Conservation (phyloP, 2,329 filamentous ascomycete species). For the Rhynchosporium secalis region DNA sequence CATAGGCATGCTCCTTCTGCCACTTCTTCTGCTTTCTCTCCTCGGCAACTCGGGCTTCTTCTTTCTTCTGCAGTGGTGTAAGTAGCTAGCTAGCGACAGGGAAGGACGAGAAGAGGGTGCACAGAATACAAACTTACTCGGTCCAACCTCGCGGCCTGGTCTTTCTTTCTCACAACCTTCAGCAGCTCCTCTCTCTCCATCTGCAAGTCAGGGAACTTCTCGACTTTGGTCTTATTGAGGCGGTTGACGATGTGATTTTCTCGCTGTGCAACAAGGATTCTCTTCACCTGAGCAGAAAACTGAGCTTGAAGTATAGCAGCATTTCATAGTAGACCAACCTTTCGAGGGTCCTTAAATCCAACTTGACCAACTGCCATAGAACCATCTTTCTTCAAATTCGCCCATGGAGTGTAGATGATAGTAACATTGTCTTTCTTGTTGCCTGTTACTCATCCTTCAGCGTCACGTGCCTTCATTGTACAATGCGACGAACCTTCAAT, state of each 20-base stretch:
- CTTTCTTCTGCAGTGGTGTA: slow-evolving; percentile 60
- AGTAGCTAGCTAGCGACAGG: slow-evolving; percentile 2
- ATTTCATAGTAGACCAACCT: slow-evolving; percentile 43
- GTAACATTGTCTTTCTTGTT: slow-evolving; percentile 99
- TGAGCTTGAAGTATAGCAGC: background rate
- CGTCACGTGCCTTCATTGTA: slow-evolving; percentile 15
- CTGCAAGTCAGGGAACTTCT: slow-evolving; percentile 80
- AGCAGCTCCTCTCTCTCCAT: slow-evolving; percentile 78
- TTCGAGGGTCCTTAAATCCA: slow-evolving; percentile 85
- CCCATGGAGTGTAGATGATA: slow-evolving; percentile 96
- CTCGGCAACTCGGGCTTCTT: slow-evolving; percentile 70
- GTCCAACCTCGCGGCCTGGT: slow-evolving; percentile 61
- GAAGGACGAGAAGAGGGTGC: background rate
- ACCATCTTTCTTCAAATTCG: slow-evolving; percentile 91
- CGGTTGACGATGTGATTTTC: slow-evolving; percentile 93
- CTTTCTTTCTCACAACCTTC: slow-evolving; percentile 69
- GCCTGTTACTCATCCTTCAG: slow-evolving; percentile 46
- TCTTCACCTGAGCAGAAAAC: slow-evolving; percentile 61
- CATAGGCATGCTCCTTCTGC: slow-evolving; percentile 97
- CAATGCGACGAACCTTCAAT: slow-evolving; percentile 71
- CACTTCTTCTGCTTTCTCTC: slow-evolving; percentile 88
- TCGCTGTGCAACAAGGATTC: slow-evolving; percentile 73
- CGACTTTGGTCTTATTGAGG: slow-evolving; percentile 94
- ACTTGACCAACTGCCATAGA: slow-evolving; percentile 96
- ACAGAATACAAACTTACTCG: slow-evolving; percentile 52